Conservation (phyloP, 2,329 filamentous ascomycete genomes). For the Verticillium klebahnii region DNA sequence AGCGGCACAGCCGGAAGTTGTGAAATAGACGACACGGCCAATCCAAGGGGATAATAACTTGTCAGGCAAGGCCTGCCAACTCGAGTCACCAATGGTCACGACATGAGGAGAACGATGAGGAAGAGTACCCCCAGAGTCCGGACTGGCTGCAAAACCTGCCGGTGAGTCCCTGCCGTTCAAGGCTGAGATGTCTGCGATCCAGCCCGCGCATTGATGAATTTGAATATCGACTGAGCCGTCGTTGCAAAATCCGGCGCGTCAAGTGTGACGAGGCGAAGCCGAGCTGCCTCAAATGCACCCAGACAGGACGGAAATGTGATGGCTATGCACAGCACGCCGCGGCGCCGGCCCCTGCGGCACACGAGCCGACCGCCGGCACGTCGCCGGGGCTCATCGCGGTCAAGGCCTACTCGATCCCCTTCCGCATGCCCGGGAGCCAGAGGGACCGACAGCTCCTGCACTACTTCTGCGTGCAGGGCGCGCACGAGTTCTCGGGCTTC, state of each 20-base stretch:
- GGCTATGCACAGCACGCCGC: conserved; percentile 34
- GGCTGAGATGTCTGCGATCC: no score
- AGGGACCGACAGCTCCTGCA: conserved; percentile 12
- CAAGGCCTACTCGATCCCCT: conserved; percentile 11
- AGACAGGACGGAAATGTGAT: conserved; percentile 52
- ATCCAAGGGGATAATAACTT: not conserved
- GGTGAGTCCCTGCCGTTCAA: not conserved
- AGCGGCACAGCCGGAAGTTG: not conserved
- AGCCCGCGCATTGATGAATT: no score
- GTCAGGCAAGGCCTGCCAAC: not conserved
- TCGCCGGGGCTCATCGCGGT: not conserved
- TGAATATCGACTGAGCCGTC: no score
- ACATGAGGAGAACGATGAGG: not conserved
- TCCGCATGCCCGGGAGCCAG: conserved; percentile 12
- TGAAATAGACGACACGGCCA: conserved; percentile 2
- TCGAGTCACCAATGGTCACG: not conserved
- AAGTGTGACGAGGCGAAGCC: conserved; percentile 54
- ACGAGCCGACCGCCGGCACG: not conserved
- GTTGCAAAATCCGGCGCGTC: conserved; percentile 43
- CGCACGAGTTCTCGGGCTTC: conserved; percentile 10
- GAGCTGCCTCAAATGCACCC: conserved; percentile 45
- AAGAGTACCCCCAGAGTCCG: not conserved
- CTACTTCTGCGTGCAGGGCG: conserved; percentile 10
- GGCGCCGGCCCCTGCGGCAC: not conserved
- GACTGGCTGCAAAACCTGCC: conserved; percentile 1